A percentile compares a stretch with the other conserved stretches of the same genome.
Evolutionary conservation across 192 early-diverging fungal species (phyloP).

Genomic region (Physocladia obscura): DNA sequence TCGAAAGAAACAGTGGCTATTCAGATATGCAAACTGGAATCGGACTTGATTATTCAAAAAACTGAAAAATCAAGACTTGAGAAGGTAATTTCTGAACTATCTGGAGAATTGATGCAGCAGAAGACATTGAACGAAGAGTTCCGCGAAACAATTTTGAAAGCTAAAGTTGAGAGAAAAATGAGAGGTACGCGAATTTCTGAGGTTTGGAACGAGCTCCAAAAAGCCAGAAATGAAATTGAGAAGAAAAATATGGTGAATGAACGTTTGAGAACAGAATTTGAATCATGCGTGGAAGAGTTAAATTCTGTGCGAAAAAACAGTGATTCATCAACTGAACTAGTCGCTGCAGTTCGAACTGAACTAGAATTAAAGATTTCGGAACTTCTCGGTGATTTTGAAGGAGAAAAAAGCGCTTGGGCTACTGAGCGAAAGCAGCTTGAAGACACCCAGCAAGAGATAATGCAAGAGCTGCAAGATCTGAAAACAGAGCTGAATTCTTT

Average conservation of each 20-base stretch:
- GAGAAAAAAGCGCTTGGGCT: not conserved
- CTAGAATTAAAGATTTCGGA: not conserved
- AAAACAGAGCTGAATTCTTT: not conserved
- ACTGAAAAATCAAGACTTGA: not conserved
- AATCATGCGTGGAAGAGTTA: not conserved
- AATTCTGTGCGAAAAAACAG: not conserved
- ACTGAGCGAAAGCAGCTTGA: not conserved
- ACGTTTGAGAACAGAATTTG: not conserved
- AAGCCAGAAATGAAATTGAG: not conserved
- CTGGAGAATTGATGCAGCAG: no score
- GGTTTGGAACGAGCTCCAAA: conserved; percentile 20
- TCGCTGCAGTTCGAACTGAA: not conserved
- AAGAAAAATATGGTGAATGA: not conserved
- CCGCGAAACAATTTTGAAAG: not conserved
- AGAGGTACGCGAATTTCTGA: conserved; percentile 17
- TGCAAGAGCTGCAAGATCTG: not conserved
- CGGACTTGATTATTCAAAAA: not conserved
- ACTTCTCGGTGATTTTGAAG: not conserved
- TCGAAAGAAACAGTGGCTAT: not conserved
- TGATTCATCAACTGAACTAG: not conserved
- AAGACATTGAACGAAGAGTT: conserved; percentile 2
- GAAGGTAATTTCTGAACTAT: no score
- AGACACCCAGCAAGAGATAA: not conserved
- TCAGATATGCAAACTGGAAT: not conserved
- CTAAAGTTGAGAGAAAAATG: not conserved